These are phyloP conservation scores for Akanthomyces uredinophilus DNA, from an alignment of 2,329 filamentous ascomycete genomes.

Conservation along the genomic window DNA sequence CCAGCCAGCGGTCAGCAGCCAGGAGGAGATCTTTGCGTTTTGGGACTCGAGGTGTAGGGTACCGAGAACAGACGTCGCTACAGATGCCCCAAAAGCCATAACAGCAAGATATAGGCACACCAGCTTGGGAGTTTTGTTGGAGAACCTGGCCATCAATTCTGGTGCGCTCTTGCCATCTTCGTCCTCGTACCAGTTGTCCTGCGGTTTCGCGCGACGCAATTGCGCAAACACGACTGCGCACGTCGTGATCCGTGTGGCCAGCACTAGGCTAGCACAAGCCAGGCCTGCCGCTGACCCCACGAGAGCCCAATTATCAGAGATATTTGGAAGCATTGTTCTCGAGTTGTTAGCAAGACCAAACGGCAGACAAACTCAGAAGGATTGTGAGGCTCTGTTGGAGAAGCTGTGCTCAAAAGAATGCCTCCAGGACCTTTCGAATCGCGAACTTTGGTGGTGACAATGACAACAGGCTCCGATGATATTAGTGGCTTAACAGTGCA, in stretches of 20 bases:
- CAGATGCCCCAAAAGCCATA: conserved; percentile 48
- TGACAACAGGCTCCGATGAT: too few relatives aligned
- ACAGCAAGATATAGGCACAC: conserved; percentile 48
- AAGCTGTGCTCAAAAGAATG: too few relatives aligned
- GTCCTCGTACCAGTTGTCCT: conserved; percentile 57
- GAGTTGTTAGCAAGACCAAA: neutral
- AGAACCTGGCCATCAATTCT: conserved; percentile 58
- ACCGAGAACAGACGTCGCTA: conserved; percentile 52
- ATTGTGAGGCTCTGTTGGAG: neutral
- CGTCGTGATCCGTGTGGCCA: conserved; percentile 26
- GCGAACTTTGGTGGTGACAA: too few relatives aligned
- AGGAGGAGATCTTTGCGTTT: conserved; percentile 46
- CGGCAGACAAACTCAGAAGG: neutral
- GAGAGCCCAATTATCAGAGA: neutral
- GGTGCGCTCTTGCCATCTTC: conserved; percentile 63
- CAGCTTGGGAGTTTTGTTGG: conserved; percentile 52
- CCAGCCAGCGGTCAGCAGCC: conserved; percentile 57
- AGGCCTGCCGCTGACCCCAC: neutral
- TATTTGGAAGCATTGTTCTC: neutral
- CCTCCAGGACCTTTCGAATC: too few relatives aligned
- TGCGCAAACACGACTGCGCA: neutral
- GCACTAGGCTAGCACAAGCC: conserved; percentile 27
- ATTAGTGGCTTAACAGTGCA: too few relatives aligned
- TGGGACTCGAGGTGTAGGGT: conserved; percentile 34
- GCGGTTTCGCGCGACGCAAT: conserved; percentile 19